Conservation (phyloP, 257 asterid genomes). For the Solanum habrochaites region DNA sequence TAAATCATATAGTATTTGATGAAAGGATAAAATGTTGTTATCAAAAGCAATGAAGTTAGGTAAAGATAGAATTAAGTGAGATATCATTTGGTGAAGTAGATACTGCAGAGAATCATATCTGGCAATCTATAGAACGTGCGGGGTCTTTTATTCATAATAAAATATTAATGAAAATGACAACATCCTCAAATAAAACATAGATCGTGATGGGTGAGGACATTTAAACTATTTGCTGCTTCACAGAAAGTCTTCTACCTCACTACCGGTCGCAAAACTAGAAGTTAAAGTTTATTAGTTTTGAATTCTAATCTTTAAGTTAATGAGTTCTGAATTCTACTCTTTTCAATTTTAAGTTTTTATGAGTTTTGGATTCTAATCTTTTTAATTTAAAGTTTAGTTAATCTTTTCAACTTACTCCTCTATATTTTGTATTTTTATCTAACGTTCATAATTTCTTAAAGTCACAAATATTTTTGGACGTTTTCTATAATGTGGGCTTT, state of each 20-base stretch:
- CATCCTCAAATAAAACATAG: neutral
- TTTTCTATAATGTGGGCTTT: neutral
- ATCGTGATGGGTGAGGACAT: slow-evolving; percentile 4
- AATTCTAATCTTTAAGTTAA: neutral
- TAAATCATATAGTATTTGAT: neutral
- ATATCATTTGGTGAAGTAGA: neutral
- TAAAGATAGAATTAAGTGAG: neutral
- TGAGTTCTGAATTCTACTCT: neutral
- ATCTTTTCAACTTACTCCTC: neutral
- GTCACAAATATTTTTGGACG: neutral
- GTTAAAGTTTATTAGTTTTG: accelerated
- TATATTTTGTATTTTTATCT: no score
- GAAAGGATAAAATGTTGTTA: neutral
- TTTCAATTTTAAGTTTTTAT: no score
- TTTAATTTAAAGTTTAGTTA: neutral
- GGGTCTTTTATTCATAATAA: neutral
- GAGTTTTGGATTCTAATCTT: neutral
- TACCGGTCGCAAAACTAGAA: accelerated
- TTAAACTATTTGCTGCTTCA: neutral
- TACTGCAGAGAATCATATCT: slow-evolving; percentile 4
- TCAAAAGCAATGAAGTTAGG: neutral
- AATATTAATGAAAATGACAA: neutral
- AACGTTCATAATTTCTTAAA: no score
- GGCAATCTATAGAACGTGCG: slow-evolving; percentile 13
- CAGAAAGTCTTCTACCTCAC: neutral